Evolutionary conservation across 73 alveolate species (phyloP).

Genomic region (Tetrahymena elliotti): DNA sequence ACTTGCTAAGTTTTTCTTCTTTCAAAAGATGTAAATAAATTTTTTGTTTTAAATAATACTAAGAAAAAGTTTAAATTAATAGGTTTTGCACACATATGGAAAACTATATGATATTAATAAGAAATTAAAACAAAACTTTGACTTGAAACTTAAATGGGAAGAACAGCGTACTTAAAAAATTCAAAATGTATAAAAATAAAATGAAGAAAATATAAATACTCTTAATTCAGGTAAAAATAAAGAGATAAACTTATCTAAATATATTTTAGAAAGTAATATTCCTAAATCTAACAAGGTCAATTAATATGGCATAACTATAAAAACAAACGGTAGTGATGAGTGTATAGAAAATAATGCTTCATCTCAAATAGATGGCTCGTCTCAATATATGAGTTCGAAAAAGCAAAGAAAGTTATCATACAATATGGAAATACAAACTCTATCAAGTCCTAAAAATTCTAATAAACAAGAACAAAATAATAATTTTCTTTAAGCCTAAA

Average conservation of each 20-base stretch:
- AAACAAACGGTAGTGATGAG: background rate
- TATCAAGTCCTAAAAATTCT: background rate
- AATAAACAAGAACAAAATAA: background rate
- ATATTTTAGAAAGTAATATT: background rate
- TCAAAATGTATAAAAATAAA: background rate
- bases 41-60: too few relatives aligned
- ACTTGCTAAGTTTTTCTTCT: background rate
- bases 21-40: background rate
- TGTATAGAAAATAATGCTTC: background rate
- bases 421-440: background rate
- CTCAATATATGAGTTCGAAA: background rate
- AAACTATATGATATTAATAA: background rate
- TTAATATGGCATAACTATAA: background rate
- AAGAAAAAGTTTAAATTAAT: background rate
- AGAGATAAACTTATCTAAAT: background rate
- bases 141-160: background rate
- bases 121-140: background rate
- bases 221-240: background rate
- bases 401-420: background rate
- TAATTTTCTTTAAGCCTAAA: background rate
- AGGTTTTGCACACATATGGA: background rate
- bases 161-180: background rate
- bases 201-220: background rate
- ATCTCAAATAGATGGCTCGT: background rate
- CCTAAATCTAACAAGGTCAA: background rate